Evolutionary conservation across 345 rosid species (phyloP).

Genomic region (Ceriops tagal): DNA sequence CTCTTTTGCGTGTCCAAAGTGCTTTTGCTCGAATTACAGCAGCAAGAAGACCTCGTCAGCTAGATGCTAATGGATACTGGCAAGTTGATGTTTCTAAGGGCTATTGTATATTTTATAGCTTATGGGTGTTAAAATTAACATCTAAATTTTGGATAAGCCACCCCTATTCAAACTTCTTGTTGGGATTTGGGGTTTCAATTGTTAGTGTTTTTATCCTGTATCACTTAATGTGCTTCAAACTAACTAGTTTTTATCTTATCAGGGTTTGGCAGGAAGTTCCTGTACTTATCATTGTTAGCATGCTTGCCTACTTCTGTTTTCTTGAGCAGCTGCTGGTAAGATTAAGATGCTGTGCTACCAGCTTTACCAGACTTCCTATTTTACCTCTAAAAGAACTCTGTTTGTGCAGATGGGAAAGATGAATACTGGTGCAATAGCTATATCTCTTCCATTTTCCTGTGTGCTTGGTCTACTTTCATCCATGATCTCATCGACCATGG

Average conservation of each 20-base stretch:
- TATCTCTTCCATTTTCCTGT: slow-evolving; percentile 91
- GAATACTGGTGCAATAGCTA: slow-evolving; percentile 80
- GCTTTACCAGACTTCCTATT: slow-evolving; percentile 2
- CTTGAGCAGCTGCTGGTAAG: slow-evolving; percentile 91
- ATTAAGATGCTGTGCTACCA: neutral
- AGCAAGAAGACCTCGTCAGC: slow-evolving; percentile 24
- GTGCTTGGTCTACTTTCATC: slow-evolving; percentile 79
- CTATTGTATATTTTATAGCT: neutral
- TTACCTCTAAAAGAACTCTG: neutral
- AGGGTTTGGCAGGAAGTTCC: slow-evolving; percentile 97
- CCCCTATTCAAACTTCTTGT: neutral
- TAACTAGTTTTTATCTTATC: slow-evolving; percentile 18
- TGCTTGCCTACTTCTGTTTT: slow-evolving; percentile 90
- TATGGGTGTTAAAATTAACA: neutral
- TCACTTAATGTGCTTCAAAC: neutral
- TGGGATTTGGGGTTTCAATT: neutral
- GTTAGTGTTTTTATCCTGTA: neutral
- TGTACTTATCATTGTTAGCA: slow-evolving; percentile 72
- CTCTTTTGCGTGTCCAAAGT: slow-evolving; percentile 75
- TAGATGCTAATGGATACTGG: slow-evolving; percentile 46
- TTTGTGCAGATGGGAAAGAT: slow-evolving; percentile 59
- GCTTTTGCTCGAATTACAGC: slow-evolving; percentile 31
- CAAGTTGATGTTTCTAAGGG: slow-evolving; percentile 20
- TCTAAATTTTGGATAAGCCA: neutral
- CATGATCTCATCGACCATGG: slow-evolving; percentile 94